Evolutionary conservation across 805 yeast species (phyloP).

Genomic region (Pichia membranifaciens): DNA sequence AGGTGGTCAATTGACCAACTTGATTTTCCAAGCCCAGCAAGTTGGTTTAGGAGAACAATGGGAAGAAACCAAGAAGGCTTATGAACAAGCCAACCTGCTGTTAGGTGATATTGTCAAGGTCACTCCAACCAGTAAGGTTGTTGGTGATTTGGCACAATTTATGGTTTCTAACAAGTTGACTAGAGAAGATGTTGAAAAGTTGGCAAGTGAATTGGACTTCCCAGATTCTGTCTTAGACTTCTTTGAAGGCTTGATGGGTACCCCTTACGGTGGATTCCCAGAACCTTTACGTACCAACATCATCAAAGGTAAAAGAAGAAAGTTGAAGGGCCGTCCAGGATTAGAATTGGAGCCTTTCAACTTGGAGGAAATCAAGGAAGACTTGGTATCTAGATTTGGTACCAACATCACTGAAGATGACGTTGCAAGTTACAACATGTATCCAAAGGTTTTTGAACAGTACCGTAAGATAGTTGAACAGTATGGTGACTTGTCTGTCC

Average conservation of each 20-base stretch:
- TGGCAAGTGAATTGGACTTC: conserved; percentile 92
- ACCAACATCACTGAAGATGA: conserved; percentile 72
- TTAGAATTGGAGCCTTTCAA: conserved; percentile 82
- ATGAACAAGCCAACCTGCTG: conserved; percentile 82
- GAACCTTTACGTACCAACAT: conserved; percentile 94
- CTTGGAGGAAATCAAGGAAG: conserved; percentile 63
- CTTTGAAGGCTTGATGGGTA: conserved; percentile 99
- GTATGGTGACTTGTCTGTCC: conserved; percentile 88
- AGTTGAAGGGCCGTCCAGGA: conserved; percentile 88
- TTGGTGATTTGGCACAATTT: conserved; percentile 98
- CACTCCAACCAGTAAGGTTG: conserved; percentile 99
- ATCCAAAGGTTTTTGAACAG: conserved; percentile 93
- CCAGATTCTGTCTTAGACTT: conserved; percentile 97
- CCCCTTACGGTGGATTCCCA: conserved; percentile 99
- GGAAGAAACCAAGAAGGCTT: conserved; percentile 92
- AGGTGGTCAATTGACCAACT: conserved; percentile 98
- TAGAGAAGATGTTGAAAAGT: conserved; percentile 76
- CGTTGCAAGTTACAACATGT: conserved; percentile 94
- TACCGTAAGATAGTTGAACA: conserved; percentile 66
- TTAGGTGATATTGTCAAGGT: conserved; percentile 97
- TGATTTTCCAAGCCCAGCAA: conserved; percentile 98
- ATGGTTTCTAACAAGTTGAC: conserved; percentile 94
- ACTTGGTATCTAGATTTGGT: conserved; percentile 72
- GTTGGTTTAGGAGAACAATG: conserved; percentile 96
- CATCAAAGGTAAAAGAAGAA: conserved; percentile 86